Conservation (phyloP, 768 basidiomycete genomes). For the Sistotremastrum suecicum region DNA sequence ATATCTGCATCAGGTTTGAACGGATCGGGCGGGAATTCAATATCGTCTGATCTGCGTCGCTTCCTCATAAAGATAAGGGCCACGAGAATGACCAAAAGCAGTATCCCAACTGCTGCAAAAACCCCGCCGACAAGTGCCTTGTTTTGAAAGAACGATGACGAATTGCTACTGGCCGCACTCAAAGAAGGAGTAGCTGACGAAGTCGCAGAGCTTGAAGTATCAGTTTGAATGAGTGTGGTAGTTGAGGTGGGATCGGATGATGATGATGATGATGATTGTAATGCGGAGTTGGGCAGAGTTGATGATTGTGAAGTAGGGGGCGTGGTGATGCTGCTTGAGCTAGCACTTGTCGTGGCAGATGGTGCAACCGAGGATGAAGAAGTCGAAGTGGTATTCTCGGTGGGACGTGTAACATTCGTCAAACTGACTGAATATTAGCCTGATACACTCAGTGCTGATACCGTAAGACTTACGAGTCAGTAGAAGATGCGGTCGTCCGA, state of each 20-base stretch:
- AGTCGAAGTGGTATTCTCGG: constrained; percentile 3
- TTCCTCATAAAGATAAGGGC: constrained; percentile 10
- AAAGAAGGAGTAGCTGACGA: constrained; percentile 10
- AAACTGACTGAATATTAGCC: constrained; percentile 16
- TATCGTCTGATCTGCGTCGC: too few species aligned
- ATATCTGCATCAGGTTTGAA: too few species aligned
- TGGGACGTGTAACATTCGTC: constrained; percentile 6
- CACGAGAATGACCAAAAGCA: constrained; percentile 32
- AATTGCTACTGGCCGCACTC: constrained; percentile 2
- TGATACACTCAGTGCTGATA: constrained; percentile 4
- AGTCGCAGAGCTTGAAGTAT: constrained; percentile 16
- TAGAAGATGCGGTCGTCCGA: background rate
- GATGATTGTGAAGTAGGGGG: constrained; percentile 7
- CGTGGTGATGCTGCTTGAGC: constrained; percentile 8
- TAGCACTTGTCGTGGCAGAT: constrained; percentile 5
- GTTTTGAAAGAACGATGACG: constrained; percentile 44
- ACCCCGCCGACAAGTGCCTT: constrained; percentile 48
- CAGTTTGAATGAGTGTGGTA: constrained; percentile 10
- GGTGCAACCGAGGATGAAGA: constrained; percentile 1
- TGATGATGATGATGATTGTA: constrained; percentile 7
- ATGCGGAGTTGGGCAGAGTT: constrained; percentile 1
- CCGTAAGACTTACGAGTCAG: background rate
- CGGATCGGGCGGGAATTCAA: too few species aligned
- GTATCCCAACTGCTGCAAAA: constrained; percentile 37
- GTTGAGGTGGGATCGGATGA: constrained; percentile 7